A percentile compares a stretch with the other conserved stretches of the same genome.
phyloP scores from a whole-genome alignment of 1,284 basidiomycete species.

The Golubevia pallescens region DNA sequence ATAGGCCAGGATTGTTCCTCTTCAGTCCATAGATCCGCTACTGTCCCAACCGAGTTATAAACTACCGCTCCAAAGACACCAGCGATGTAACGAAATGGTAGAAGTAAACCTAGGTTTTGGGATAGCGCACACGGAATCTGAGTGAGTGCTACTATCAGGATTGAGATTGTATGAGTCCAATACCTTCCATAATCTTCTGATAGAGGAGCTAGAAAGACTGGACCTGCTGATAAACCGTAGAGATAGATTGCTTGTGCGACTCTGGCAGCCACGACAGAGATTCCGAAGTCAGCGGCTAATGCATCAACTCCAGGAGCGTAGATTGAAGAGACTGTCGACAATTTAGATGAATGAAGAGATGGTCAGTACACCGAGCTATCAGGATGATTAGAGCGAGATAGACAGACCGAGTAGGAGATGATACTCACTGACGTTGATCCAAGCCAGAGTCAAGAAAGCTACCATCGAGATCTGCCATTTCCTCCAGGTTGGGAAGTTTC shows the following conservation, averaged over 20 bases:
- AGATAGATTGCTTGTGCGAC: slow-evolving; percentile 33
- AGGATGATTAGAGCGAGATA: neutral
- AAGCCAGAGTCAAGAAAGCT: slow-evolving; percentile 20
- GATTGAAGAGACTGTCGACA: slow-evolving; percentile 21
- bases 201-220: slow-evolving; percentile 29
- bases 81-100: slow-evolving; percentile 34
- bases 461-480: slow-evolving; percentile 29
- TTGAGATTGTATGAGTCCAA: slow-evolving; percentile 18
- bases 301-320: slow-evolving; percentile 25
- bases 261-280: slow-evolving; percentile 16
- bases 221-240: slow-evolving; percentile 34
- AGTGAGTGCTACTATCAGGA: slow-evolving; percentile 2
- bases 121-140: slow-evolving; percentile 22
- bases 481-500: slow-evolving; percentile 14
- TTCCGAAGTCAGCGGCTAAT: slow-evolving; percentile 22
- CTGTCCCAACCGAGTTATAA: slow-evolving; percentile 43
- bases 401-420: neutral
- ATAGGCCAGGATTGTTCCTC: slow-evolving; percentile 45
- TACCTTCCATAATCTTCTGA: slow-evolving; percentile 43
- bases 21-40: slow-evolving; percentile 37
- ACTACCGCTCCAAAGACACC: slow-evolving; percentile 37
- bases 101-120: slow-evolving; percentile 24
- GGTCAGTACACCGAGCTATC: neutral
- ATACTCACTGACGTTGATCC: slow-evolving; percentile 22
- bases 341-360: neutral